Conservation (phyloP, 305 asterid genomes). For the Fraxinus velutina region DNA sequence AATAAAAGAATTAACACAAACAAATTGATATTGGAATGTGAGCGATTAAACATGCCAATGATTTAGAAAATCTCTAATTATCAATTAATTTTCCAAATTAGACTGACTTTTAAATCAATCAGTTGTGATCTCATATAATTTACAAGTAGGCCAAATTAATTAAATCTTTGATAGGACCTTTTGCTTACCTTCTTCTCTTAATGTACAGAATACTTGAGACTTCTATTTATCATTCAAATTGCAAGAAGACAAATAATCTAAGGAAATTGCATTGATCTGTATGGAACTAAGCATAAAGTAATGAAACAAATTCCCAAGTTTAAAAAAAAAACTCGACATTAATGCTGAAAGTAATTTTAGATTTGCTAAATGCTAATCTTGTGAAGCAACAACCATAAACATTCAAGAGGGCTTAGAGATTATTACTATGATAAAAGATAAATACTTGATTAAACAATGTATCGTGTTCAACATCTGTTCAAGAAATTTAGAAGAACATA, state of each 20-base stretch:
- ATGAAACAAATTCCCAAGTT: background rate
- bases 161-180: background rate
- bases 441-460: background rate
- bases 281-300: background rate
- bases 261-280: background rate
- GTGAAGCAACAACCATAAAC: background rate
- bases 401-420: background rate
- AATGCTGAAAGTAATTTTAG: background rate
- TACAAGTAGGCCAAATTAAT: background rate
- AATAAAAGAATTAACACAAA: background rate
- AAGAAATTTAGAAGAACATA: background rate
- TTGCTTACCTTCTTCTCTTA: background rate
- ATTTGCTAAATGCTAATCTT: background rate
- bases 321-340: background rate
- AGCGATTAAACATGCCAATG: background rate
- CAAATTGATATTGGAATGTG: background rate
- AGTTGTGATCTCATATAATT: background rate
- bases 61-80: background rate
- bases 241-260: background rate
- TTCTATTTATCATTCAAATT: background rate
- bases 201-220: background rate
- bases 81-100: background rate
- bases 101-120: background rate
- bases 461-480: background rate
- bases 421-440: background rate